These are phyloP conservation scores for Caryocar brasiliense DNA, from an alignment of 441 rosid species.

Conservation along the genomic window DNA sequence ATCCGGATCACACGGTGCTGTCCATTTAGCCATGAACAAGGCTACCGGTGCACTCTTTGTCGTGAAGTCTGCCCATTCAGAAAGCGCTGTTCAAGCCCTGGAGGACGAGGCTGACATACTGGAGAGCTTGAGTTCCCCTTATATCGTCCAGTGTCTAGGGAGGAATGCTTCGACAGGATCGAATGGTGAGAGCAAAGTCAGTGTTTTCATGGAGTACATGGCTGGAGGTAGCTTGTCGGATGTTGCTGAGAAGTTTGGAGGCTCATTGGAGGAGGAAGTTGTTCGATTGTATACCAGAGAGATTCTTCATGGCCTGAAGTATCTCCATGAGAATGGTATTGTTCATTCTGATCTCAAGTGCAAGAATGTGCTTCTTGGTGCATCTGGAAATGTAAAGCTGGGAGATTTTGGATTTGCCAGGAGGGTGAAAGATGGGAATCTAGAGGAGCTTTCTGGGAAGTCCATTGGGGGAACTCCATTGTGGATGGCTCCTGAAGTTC, in stretches of 20 bases:
- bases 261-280: slow-evolving; percentile 20
- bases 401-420: slow-evolving; percentile 31
- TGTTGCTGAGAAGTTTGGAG: slow-evolving; percentile 19
- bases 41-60: slow-evolving; percentile 23
- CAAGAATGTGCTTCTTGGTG: slow-evolving; percentile 23
- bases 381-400: slow-evolving; percentile 19
- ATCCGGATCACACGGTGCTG: slow-evolving; percentile 29
- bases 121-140: slow-evolving; percentile 23
- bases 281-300: slow-evolving; percentile 17
- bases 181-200: slow-evolving; percentile 1
- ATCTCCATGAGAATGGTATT: slow-evolving; percentile 24
- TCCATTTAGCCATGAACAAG: slow-evolving; percentile 28
- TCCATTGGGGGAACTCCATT: slow-evolving; percentile 25
- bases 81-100: slow-evolving; percentile 3
- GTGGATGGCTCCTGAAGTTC: slow-evolving; percentile 38
- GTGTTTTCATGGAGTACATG: slow-evolving; percentile 33
- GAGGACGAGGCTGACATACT: slow-evolving; percentile 24
- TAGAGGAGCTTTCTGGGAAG: not conserved
- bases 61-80: slow-evolving; percentile 19
- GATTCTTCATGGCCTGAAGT: slow-evolving; percentile 23
- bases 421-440: slow-evolving; percentile 4
- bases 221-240: slow-evolving; percentile 26
- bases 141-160: slow-evolving; percentile 21
- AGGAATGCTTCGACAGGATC: slow-evolving; percentile 6
- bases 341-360: slow-evolving; percentile 31